Base-by-base conservation (phyloP, 225 moss, liverwort and hornwort genomes). In the Polytrichum formosum region DNA sequence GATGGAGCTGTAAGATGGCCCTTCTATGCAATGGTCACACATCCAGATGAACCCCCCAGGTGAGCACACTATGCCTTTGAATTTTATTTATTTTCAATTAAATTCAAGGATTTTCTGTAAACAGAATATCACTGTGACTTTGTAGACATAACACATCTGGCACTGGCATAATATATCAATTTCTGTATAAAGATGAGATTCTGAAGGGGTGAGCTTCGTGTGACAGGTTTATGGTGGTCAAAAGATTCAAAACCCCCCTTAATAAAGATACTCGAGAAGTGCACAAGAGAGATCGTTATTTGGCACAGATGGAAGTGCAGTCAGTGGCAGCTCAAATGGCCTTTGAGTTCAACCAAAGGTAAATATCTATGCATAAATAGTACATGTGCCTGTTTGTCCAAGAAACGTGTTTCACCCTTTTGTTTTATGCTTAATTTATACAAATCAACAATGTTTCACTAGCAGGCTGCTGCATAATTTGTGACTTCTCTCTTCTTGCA, bases 251-350 rank as follows among this genome's bases (percentile, higher is more conserved):
- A 81, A 91, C 91, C 28, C 90, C 93, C 6, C 87, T 89, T 29
- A 90, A 90, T 62, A 85, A 89, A 71, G 86, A 84, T 65, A 74
- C 86, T 17, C 79, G 90, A 61, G 82, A 89, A 72, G 76, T 92
- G 18, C 96, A 91, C 78, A 90, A 87, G 28, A 82, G 87, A 74
- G 93, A 91, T 55, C 82, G 88, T 5, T 96, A 96, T 69, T 77
- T 85, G 56, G 90, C 90, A 63, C 96, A 96, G 88, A 96, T 93
- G 96, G 96, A 96, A 73, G 96, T 93, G 28, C 96, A 96, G 75
- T 83, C 93, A 69, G 93, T 96, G 28, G 88, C 96, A 16, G 93
- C 85, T 6, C 96, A 89, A 3, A 91, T 96, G 96, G 96, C 96
- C 4, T 81, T 86, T 33, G 93, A 93, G 64, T 96, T 96, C 79